These are phyloP conservation scores for Amanita brunnescens DNA, from an alignment of 768 basidiomycete genomes.

Conservation along the genomic window DNA sequence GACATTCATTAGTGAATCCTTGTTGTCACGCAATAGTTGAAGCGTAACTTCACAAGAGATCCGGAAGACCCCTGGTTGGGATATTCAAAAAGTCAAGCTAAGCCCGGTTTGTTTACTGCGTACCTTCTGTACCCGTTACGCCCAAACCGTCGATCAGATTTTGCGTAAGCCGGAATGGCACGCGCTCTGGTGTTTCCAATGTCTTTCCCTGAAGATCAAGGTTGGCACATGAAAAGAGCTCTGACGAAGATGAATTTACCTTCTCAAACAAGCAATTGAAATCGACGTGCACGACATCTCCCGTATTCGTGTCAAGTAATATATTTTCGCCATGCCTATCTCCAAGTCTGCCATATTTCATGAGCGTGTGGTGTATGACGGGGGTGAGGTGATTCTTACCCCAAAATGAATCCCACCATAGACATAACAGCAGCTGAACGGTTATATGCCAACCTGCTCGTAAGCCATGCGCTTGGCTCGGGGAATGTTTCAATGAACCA, in stretches of 20 bases:
- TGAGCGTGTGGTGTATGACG: background rate
- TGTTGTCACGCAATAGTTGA: conserved; percentile 79
- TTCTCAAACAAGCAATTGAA: conserved; percentile 98
- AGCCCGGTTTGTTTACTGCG: background rate
- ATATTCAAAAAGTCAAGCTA: background rate
- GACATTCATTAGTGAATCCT: conserved; percentile 89
- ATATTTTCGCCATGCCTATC: conserved; percentile 98
- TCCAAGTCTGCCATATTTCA: conserved; percentile 57
- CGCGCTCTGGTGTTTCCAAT: conserved; percentile 82
- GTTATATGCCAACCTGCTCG: conserved; percentile 77
- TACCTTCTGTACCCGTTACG: conserved; percentile 87
- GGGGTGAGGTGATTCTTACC: conserved; percentile 39
- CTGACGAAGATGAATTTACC: conserved; percentile 30
- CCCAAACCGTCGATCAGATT: conserved; percentile 91
- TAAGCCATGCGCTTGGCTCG: conserved; percentile 91
- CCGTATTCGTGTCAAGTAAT: conserved; percentile 77
- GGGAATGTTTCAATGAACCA: conserved; percentile 98
- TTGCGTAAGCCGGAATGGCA: conserved; percentile 91
- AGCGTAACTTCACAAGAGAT: conserved; percentile 85
- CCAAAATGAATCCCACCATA: conserved; percentile 95
- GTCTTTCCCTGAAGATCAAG: conserved; percentile 54
- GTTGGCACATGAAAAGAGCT: background rate
- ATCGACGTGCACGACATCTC: conserved; percentile 93
- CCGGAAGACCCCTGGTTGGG: conserved; percentile 67
- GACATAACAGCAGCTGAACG: conserved; percentile 96